phyloP scores from a whole-genome alignment of 2,329 filamentous ascomycete genomes.

The Byssochlamys sp. region DNA sequence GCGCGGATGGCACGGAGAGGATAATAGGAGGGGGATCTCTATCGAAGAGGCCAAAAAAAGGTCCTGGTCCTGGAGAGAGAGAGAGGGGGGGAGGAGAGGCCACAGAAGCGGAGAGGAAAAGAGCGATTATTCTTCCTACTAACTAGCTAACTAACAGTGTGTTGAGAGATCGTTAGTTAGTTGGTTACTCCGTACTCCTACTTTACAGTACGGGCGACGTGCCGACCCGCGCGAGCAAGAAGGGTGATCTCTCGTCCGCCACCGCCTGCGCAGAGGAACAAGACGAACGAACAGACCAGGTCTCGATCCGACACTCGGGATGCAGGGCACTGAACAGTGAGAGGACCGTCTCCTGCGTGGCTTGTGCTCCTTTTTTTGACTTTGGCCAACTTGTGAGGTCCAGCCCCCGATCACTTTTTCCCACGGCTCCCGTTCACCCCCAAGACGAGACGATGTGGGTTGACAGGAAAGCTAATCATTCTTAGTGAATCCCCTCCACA shows the following conservation, averaged over 20 bases:
- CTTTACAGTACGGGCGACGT: background rate
- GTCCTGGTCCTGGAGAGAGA: background rate
- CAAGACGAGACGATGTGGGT: constrained; percentile 11
- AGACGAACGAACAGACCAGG: background rate
- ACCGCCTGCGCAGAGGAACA: background rate
- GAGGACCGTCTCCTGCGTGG: background rate
- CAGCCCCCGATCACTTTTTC: background rate
- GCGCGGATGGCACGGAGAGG: background rate
- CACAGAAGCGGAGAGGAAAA: background rate
- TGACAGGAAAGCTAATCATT: constrained; percentile 17
- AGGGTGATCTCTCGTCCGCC: background rate
- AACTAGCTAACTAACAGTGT: no score
- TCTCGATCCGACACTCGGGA: background rate
- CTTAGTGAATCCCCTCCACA: background rate
- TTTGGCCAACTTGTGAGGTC: background rate
- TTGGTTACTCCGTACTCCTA: no score
- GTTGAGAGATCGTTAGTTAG: no score
- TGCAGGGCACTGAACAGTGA: background rate
- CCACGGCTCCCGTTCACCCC: background rate
- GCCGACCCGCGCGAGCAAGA: background rate
- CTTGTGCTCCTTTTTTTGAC: background rate
- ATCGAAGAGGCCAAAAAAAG: background rate
- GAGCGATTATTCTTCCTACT: background rate
- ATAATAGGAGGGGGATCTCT: background rate
- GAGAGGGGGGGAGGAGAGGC: background rate